Percentiles rank a stretch among this genome's conserved stretches.
These are phyloP conservation scores for Kodamaea fukazawae DNA, from an alignment of 805 yeast species.

Conservation along the genomic window DNA sequence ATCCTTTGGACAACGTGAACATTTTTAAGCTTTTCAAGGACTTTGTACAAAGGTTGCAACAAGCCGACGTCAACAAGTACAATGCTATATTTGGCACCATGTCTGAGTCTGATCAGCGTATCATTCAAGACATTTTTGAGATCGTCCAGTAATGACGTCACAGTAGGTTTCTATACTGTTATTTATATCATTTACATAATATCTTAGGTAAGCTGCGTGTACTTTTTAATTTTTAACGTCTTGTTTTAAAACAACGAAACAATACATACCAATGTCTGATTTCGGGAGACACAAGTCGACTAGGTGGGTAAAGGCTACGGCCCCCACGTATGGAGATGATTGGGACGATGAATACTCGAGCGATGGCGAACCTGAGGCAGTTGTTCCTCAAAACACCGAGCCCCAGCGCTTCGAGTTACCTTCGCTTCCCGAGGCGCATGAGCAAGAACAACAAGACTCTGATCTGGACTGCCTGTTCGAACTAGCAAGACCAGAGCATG, in stretches of 20 bases:
- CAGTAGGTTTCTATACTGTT: not conserved
- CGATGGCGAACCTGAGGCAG: slow-evolving; percentile 3
- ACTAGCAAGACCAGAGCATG: not conserved
- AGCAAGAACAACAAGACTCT: not conserved
- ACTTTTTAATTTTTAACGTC: not conserved
- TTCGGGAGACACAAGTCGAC: slow-evolving; percentile 44
- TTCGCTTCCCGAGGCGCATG: not conserved
- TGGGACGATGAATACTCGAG: slow-evolving; percentile 34
- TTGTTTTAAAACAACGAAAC: not conserved
- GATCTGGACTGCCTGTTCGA: slow-evolving; percentile 3
- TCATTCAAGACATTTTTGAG: slow-evolving; percentile 25
- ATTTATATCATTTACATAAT: slow-evolving; percentile 4
- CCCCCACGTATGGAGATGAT: slow-evolving; percentile 42
- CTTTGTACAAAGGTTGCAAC: slow-evolving; percentile 48
- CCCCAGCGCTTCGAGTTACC: slow-evolving; percentile 11
- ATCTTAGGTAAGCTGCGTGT: not conserved
- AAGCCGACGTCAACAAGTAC: slow-evolving; percentile 46
- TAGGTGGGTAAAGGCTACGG: slow-evolving; percentile 43
- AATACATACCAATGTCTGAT: slow-evolving; percentile 23
- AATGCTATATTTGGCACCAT: slow-evolving; percentile 43
- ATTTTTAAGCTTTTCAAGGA: slow-evolving; percentile 65
- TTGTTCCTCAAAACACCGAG: not conserved
- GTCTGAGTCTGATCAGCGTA: slow-evolving; percentile 30
- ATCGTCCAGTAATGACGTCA: slow-evolving; percentile 15
- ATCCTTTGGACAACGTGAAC: slow-evolving; percentile 75